Percentiles rank a stretch among this genome's conserved stretches.
Conservation (phyloP, 495 filamentous ascomycete genomes). For the Durotheca rogersii region DNA sequence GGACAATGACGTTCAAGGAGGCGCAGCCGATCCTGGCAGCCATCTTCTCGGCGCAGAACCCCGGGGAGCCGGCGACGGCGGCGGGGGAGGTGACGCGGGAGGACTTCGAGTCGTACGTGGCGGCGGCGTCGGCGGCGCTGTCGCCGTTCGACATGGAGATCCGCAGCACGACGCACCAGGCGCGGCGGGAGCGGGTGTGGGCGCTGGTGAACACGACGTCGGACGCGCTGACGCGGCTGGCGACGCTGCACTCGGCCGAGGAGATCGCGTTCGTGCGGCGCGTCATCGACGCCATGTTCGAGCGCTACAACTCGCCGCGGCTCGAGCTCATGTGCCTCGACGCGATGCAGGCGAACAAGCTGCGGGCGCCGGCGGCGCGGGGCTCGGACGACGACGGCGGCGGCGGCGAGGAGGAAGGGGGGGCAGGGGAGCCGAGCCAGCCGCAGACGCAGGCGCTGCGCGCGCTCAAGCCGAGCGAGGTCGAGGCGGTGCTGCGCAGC, state of each 20-base stretch:
- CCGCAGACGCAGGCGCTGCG: conserved; percentile 21
- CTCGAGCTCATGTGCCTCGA: conserved; percentile 79
- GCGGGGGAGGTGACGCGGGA: conserved; percentile 63
- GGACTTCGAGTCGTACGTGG: conserved; percentile 67
- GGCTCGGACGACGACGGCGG: conserved; percentile 43
- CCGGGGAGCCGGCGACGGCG: conserved; percentile 43
- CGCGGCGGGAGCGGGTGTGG: conserved; percentile 54
- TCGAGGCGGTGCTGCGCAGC: conserved; percentile 66
- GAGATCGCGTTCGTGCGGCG: conserved; percentile 90
- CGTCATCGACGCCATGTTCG: conserved; percentile 89
- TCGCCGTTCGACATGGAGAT: conserved; percentile 87
- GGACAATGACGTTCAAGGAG: conserved; percentile 71
- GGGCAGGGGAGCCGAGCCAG: not conserved
- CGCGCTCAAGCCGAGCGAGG: conserved; percentile 63
- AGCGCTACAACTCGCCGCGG: conserved; percentile 71
- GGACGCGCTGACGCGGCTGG: conserved; percentile 80
- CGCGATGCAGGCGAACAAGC: conserved; percentile 70
- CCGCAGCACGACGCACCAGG: conserved; percentile 66
- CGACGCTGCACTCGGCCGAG: conserved; percentile 76
- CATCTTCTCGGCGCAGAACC: conserved; percentile 59
- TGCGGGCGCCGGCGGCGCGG: conserved; percentile 51
- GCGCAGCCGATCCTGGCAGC: conserved; percentile 71
- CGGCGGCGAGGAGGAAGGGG: conserved; percentile 46
- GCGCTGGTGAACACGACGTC: conserved; percentile 87
- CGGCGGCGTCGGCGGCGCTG: conserved; percentile 67